Conservation (phyloP, 768 basidiomycete species). For the Nevesoporus exiguus region DNA sequence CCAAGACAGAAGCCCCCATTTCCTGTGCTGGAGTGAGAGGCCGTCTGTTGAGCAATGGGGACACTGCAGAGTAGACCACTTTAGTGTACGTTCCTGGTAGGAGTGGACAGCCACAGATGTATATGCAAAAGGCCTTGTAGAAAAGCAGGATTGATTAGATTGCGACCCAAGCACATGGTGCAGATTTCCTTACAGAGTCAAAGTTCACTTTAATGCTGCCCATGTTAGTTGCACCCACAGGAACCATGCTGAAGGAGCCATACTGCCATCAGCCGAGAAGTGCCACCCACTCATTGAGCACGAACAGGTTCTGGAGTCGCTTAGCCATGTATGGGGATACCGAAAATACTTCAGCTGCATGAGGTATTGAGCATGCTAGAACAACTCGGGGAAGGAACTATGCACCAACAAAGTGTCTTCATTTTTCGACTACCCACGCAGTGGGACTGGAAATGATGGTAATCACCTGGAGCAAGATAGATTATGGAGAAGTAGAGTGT, state of each 20-base stretch:
- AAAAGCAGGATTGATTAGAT: background rate
- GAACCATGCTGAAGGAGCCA: constrained; percentile 97
- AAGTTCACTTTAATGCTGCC: constrained; percentile 96
- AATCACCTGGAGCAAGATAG: constrained; percentile 97
- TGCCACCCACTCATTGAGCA: constrained; percentile 97
- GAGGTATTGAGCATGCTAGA: background rate
- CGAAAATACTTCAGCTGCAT: constrained; percentile 84
- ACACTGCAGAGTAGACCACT: constrained; percentile 86
- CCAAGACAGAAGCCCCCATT: constrained; percentile 98
- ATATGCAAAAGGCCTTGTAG: constrained; percentile 79
- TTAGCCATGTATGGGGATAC: constrained; percentile 96
- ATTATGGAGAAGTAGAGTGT: constrained; percentile 91
- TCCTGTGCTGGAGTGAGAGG: constrained; percentile 87
- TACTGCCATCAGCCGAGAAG: constrained; percentile 91
- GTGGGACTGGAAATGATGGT: constrained; percentile 96
- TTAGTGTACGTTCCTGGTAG: constrained; percentile 88
- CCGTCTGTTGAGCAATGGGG: constrained; percentile 79
- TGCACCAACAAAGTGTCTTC: constrained; percentile 89
- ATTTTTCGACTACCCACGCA: constrained; percentile 95
- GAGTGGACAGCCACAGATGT: constrained; percentile 67
- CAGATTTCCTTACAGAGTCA: constrained; percentile 57
- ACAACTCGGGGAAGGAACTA: constrained; percentile 1
- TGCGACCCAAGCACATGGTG: background rate
- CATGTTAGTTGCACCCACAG: constrained; percentile 98
- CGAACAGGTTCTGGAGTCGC: constrained; percentile 87